Evolutionary conservation across 106 monocot species (phyloP).

Genomic region (Phalaenopsis aphrodite): DNA sequence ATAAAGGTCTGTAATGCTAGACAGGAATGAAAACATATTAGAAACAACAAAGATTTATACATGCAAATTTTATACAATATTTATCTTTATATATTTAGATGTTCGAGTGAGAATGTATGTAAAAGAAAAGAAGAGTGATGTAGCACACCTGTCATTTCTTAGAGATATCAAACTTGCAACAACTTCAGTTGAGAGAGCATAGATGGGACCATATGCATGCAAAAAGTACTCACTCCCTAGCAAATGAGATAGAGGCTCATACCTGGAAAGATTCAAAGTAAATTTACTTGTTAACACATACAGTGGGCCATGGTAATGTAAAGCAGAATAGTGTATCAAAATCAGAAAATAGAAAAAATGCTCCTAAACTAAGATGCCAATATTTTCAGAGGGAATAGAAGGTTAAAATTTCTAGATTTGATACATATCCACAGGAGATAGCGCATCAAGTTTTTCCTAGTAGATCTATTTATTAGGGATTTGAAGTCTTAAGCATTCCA

Average conservation of each 20-base stretch:
- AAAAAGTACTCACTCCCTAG: slow-evolving; percentile 89
- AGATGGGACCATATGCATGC: slow-evolving; percentile 96
- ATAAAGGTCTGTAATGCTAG: neutral
- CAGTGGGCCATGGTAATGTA: neutral
- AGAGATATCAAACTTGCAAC: slow-evolving; percentile 66
- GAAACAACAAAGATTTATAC: neutral
- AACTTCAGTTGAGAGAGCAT: slow-evolving; percentile 84
- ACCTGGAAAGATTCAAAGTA: slow-evolving; percentile 29
- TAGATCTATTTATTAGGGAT: neutral
- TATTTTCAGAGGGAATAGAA: neutral
- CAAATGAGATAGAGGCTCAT: slow-evolving; percentile 60
- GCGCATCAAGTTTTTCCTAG: neutral
- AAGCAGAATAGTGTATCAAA: neutral
- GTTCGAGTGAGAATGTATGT: neutral
- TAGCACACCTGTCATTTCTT: slow-evolving; percentile 66
- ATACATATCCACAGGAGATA: neutral
- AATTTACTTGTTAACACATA: neutral
- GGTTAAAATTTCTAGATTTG: neutral
- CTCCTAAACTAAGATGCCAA: neutral
- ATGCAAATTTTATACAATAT: neutral
- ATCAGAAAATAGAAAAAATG: neutral
- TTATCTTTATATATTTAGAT: neutral
- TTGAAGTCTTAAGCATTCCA: neutral
- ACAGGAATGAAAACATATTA: neutral
- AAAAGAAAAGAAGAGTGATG: neutral